These are phyloP conservation scores for Lipomyces sp. DNA, from an alignment of 805 yeast species.

Conservation along the genomic window DNA sequence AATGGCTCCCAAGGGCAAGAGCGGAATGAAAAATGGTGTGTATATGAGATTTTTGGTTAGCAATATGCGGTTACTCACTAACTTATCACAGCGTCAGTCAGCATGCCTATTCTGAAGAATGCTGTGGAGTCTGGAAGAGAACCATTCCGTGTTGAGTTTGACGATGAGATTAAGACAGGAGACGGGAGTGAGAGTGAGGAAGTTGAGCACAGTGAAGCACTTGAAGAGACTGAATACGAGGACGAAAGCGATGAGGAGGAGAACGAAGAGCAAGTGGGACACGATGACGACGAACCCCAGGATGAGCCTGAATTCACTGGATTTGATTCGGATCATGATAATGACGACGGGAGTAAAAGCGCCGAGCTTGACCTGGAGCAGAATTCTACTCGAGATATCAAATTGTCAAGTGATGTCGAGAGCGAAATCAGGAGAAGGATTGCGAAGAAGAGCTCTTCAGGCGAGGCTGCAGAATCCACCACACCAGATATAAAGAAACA, in stretches of 20 bases:
- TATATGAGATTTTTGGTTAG: neutral
- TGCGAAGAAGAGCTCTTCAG: constrained; percentile 2
- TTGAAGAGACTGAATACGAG: neutral
- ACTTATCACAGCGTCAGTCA: constrained; percentile 3
- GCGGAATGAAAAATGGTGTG: neutral
- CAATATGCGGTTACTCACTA: neutral
- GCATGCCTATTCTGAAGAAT: neutral
- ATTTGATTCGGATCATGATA: constrained; percentile 35
- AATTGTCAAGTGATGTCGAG: constrained; percentile 27
- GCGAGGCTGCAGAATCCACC: constrained; percentile 26
- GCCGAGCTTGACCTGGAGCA: constrained; percentile 37
- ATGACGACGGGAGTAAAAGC: constrained; percentile 42
- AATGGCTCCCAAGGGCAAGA: constrained; percentile 1
- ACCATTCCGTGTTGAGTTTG: neutral
- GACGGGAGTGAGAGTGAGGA: constrained; percentile 13
- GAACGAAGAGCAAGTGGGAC: neutral
- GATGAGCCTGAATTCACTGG: constrained; percentile 11
- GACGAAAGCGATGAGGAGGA: neutral
- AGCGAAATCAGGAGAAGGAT: constrained; percentile 15
- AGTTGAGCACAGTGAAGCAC: neutral
- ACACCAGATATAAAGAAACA: constrained; percentile 26
- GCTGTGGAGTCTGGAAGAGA: neutral
- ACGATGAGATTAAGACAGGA: neutral
- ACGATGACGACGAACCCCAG: neutral
- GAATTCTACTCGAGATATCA: constrained; percentile 21